A percentile compares a stretch with the other conserved stretches of the same genome.
phyloP scores from a whole-genome alignment of 2,329 filamentous ascomycete species.

The Pseudogymnoascus sp. region DNA sequence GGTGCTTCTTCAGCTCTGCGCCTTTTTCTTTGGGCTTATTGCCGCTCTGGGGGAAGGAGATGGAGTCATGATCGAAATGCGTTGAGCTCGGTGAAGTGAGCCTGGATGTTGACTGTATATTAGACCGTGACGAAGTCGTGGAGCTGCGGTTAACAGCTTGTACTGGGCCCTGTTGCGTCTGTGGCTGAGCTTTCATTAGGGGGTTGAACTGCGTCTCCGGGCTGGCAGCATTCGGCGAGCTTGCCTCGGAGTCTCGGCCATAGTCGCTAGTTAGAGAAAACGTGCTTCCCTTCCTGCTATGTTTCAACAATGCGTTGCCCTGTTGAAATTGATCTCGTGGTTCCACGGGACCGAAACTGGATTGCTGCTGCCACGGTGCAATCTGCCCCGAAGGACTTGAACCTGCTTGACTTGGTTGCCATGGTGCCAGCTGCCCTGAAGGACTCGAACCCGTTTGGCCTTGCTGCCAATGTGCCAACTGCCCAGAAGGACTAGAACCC shows the following conservation, averaged over 20 bases:
- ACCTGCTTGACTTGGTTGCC: background rate
- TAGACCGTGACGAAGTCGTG: background rate
- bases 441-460: background rate
- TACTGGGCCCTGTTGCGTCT: background rate
- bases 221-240: constrained; percentile 8
- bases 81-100: background rate
- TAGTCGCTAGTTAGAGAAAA: background rate
- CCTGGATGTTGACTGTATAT: background rate
- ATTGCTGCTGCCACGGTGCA: background rate
- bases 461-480: constrained; percentile 20
- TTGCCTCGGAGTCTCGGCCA: background rate
- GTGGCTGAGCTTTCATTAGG: background rate
- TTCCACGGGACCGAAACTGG: background rate
- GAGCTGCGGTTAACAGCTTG: background rate
- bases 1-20: constrained; percentile 30
- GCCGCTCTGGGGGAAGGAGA: background rate
- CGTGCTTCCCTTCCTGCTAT: constrained; percentile 1
- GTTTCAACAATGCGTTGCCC: background rate
- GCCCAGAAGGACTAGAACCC: constrained; percentile 19
- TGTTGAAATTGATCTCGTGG: background rate
- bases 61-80: background rate
- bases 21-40: constrained; percentile 20
- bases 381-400: background rate
- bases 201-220: background rate
- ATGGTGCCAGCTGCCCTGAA: background rate